Base-by-base conservation (phyloP, 2,329 filamentous ascomycete species). In the Clarireedia homoeocarpa region DNA sequence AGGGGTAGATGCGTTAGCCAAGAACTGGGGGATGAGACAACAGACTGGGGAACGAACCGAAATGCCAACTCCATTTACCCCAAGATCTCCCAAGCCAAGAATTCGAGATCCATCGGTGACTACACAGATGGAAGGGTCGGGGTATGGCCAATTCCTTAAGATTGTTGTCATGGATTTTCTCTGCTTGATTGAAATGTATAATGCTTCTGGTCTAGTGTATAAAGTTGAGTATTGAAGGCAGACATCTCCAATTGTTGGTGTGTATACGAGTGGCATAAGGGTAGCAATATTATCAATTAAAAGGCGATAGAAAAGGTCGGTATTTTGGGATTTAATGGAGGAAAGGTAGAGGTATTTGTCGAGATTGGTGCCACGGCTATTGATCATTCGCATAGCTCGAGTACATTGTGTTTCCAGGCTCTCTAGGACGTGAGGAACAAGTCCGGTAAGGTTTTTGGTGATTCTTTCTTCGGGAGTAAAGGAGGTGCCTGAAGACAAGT, bases 51-150 rank as follows among this genome's bases (percentile, higher is more conserved):
- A 58, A 79, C 81, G 74, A 74, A 85, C 92, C 60, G 94, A 91
- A 73, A 99, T 99, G 63, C 94, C 94, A 77, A 97, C 95, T 68
- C 94, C 94, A 73, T 96, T 96, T 63, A 99, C 86, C 65, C 94
- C 94, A 56, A 97, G 82, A 73, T 99, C 94, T 65, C 94, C 94
- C 39, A 99, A 83, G 68, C 94, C 92, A 57, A 91, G 84, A 72
- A 85, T 96, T 63, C 94, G 87, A 49, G 91, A 96, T 59, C 94
- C 94, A 71, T 99, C 94, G 15, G 94, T 97, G 65, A 99, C 86
- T 70, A 96, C 91, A 69, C 91, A 95, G 70, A 99, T 99, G 72
- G 96, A 90, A 34, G 95, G 92, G 62, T 90, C 83, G 62, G 80
- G 74, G 71, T 94, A 86, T 27, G 90, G 91, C 94, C 94, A 99